Conservation (phyloP, 202 grass and related monocot species). For the Hordeum pubiflorum region DNA sequence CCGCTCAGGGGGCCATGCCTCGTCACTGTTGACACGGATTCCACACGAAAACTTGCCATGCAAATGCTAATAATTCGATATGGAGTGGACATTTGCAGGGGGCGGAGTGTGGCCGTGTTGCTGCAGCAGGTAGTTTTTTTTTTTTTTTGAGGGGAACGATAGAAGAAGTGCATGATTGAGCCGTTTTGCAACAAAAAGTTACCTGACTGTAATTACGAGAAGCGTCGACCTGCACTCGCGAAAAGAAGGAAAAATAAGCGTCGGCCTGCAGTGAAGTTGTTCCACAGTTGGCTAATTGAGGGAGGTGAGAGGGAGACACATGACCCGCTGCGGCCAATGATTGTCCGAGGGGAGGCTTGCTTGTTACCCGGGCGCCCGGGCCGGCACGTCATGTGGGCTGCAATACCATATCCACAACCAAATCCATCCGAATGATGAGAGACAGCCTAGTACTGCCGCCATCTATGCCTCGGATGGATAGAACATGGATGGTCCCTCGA, state of each 20-base stretch:
- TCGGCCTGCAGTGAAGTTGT: not conserved
- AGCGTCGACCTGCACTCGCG: too few relatives aligned
- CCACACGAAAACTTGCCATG: not conserved
- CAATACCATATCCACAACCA: not conserved
- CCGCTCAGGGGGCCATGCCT: not conserved
- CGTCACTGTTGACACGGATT: conserved; percentile 16
- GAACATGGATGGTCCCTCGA: not conserved
- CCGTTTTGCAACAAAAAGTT: not conserved
- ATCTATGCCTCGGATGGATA: not conserved
- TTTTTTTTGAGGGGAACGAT: too few relatives aligned
- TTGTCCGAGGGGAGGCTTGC: not conserved
- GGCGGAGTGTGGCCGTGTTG: too few relatives aligned
- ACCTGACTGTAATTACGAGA: too few relatives aligned
- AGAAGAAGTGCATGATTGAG: not conserved
- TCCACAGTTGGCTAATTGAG: not conserved
- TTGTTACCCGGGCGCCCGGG: not conserved
- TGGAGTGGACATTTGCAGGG: not conserved
- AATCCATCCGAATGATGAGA: conserved; percentile 6
- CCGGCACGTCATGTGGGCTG: conserved; percentile 11
- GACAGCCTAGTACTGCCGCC: not conserved
- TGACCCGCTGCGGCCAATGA: not conserved
- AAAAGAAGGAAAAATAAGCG: not conserved
- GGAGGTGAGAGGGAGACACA: not conserved
- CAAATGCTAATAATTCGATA: not conserved
- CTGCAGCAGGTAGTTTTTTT: not conserved